A percentile compares a stretch with the other conserved stretches of the same genome.
Conservation (phyloP, 108 stramenopile species). For the Asterionellopsis glacialis region DNA sequence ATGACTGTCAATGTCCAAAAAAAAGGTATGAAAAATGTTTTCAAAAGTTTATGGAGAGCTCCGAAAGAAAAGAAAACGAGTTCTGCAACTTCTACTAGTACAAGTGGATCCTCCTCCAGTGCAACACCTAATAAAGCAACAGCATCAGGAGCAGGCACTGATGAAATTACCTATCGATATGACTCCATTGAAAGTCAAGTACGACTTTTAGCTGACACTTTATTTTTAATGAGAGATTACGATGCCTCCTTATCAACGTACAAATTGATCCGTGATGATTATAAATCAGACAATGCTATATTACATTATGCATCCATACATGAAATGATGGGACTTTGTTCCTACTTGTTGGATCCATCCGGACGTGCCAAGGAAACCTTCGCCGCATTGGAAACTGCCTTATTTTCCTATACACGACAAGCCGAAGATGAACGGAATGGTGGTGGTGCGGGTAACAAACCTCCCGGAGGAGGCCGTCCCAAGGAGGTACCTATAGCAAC, state of each 20-base stretch:
- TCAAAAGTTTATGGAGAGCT: conserved; percentile 79
- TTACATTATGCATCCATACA: conserved; percentile 71
- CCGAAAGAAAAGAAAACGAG: conserved; percentile 45
- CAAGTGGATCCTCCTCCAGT: not conserved
- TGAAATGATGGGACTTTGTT: conserved; percentile 82
- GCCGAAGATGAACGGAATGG: conserved; percentile 69
- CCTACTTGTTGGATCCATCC: conserved; percentile 59
- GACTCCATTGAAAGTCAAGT: conserved; percentile 85
- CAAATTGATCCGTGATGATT: conserved; percentile 82
- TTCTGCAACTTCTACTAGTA: not conserved
- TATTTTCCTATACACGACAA: conserved; percentile 69
- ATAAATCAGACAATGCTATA: conserved; percentile 73
- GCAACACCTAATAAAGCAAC: not conserved
- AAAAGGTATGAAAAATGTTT: conserved; percentile 78
- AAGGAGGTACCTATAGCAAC: conserved; percentile 54
- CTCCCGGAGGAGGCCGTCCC: conserved; percentile 41
- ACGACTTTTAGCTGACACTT: conserved; percentile 80
- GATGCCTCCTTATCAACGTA: conserved; percentile 69
- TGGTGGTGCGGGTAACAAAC: too few species aligned
- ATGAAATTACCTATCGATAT: conserved; percentile 43
- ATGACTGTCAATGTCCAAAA: conserved; percentile 74
- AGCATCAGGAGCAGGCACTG: not conserved
- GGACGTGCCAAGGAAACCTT: conserved; percentile 38
- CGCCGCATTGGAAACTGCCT: conserved; percentile 49
- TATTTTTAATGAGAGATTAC: conserved; percentile 82